A percentile compares a stretch with the other conserved stretches of the same genome.
Evolutionary conservation across 176 grass and related monocot species (phyloP).

Genomic region (Neostapfia colusana): DNA sequence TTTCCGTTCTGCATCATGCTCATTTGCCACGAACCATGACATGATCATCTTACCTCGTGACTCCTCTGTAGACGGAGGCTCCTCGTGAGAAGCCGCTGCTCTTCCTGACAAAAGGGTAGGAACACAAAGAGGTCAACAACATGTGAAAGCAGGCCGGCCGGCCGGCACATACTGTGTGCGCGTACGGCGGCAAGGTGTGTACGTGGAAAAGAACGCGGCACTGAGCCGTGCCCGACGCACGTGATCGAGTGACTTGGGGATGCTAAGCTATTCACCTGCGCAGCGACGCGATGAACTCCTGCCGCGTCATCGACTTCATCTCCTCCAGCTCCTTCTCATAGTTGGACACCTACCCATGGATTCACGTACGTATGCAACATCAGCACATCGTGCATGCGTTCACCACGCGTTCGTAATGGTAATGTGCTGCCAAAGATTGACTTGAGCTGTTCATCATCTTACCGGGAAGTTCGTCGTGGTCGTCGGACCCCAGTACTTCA

Average conservation of each 20-base stretch:
- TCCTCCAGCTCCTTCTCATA: constrained; percentile 87
- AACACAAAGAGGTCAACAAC: constrained; percentile 25
- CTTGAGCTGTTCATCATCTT: not conserved
- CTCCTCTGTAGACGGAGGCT: constrained; percentile 95
- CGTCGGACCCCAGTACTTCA: constrained; percentile 85
- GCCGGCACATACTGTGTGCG: constrained; percentile 15
- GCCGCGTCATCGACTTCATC: constrained; percentile 91
- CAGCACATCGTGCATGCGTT: constrained; percentile 17
- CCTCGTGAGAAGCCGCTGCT: constrained; percentile 98
- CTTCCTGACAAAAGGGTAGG: constrained; percentile 55
- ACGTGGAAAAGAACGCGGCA: constrained; percentile 29
- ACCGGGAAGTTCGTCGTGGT: constrained; percentile 92
- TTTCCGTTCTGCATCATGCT: not conserved
- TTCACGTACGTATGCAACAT: constrained; percentile 18
- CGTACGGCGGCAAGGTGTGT: constrained; percentile 37
- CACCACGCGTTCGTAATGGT: not conserved
- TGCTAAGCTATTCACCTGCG: constrained; percentile 60
- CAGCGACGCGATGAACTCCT: constrained; percentile 89
- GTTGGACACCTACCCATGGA: constrained; percentile 51
- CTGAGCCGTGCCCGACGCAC: not conserved
- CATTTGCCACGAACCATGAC: constrained; percentile 3
- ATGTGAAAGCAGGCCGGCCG: constrained; percentile 25
- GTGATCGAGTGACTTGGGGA: not conserved
- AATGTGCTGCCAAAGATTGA: not conserved
- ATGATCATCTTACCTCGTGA: constrained; percentile 61